Evolutionary conservation across 306 rosid species (phyloP).

Genomic region (Cucumis sativus): Cucumber_9930_V3 NC_026657.2:153001-153500

Average conservation of each 20-base stretch:
- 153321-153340: not conserved
- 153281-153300: not conserved
- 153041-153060: no score
- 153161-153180: no score
- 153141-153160: no score
- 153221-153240: no score
- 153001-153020: no score
- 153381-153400: not conserved
- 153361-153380: not conserved
- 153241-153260: not conserved
- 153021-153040: no score
- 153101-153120: no score
- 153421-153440: slow-evolving; percentile 12
- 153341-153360: not conserved
- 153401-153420: not conserved
- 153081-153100: no score
- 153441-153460: slow-evolving; percentile 80
- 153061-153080: no score
- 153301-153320: not conserved
- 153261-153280: not conserved
- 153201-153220: no score
- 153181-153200: no score
- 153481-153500: slow-evolving; percentile 92
- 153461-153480: slow-evolving; percentile 79
- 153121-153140: no score